A percentile compares a stretch with the other conserved stretches of the same genome.
phyloP scores from a whole-genome alignment of 257 asterid genomes.

The Fraxinus americana region DNA sequence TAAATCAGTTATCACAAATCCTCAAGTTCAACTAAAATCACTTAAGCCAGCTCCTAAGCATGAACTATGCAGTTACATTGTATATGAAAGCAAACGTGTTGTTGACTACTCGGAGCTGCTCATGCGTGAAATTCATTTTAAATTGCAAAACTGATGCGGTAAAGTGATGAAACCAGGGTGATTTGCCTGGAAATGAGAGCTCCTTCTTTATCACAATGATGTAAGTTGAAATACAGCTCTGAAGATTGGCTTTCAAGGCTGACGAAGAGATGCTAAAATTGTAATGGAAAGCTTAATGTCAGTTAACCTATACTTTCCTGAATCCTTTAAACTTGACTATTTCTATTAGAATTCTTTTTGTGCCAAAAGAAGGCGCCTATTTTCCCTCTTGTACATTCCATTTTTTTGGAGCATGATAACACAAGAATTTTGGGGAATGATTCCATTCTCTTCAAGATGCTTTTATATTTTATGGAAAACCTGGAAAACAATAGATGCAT shows the following conservation, averaged over 20 bases:
- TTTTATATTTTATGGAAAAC: not conserved
- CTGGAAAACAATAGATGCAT: not conserved
- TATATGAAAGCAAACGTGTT: conserved; percentile 53
- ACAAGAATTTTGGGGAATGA: not conserved
- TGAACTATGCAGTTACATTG: conserved; percentile 40
- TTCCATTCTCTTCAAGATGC: not conserved
- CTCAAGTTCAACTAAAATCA: conserved; percentile 46
- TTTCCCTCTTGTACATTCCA: not conserved
- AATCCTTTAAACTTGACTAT: not conserved
- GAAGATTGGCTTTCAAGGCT: not conserved
- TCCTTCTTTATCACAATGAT: not conserved
- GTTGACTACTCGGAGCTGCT: conserved; percentile 57
- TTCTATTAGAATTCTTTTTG: not conserved
- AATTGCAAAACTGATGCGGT: conserved; percentile 35
- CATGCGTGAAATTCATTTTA: conserved; percentile 59
- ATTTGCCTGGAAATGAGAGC: conserved; percentile 8
- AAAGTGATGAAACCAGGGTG: not conserved
- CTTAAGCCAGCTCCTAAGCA: conserved; percentile 72
- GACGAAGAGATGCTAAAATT: conserved; percentile 11
- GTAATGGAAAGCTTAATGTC: conserved; percentile 1
- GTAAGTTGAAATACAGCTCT: not conserved
- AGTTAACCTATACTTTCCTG: conserved; percentile 11
- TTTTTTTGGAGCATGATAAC: not conserved
- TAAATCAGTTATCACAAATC: conserved; percentile 48
- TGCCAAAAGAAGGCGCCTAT: not conserved